phyloP scores from a whole-genome alignment of 805 yeast species.

The Starmerella potacharoeniae region DNA sequence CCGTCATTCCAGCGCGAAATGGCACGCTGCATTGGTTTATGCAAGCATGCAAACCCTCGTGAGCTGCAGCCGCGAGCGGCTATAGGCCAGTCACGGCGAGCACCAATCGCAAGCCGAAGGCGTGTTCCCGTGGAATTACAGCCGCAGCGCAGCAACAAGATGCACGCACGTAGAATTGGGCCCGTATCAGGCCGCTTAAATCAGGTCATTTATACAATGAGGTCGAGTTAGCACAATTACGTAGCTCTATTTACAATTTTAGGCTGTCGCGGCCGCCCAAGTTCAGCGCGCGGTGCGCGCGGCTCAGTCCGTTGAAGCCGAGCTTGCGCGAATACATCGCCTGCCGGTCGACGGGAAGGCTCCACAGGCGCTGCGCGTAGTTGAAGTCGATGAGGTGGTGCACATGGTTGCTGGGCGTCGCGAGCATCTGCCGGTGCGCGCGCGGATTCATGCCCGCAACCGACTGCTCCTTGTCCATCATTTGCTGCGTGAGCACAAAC shows the following conservation, averaged over 20 bases:
- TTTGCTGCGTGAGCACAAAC: conserved; percentile 76
- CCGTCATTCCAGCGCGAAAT: too few species aligned
- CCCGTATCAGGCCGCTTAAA: too few species aligned
- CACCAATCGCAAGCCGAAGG: too few species aligned
- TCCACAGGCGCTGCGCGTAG: conserved; percentile 23
- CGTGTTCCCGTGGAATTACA: too few species aligned
- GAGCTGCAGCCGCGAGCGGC: too few species aligned
- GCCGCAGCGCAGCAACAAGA: too few species aligned
- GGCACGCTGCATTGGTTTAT: too few species aligned
- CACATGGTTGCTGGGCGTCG: conserved; percentile 9
- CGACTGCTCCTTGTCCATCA: conserved; percentile 64
- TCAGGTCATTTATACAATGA: too few species aligned
- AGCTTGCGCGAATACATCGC: conserved; percentile 23
- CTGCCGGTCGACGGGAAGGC: conserved; percentile 22
- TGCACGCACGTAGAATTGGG: too few species aligned
- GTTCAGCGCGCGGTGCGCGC: conserved; percentile 21
- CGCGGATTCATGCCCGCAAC: conserved; percentile 70
- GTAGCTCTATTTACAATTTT: conserved; percentile 1
- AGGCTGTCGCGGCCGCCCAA: conserved; percentile 13
- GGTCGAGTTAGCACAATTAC: not conserved
- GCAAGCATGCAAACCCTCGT: too few species aligned
- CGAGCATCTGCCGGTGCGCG: conserved; percentile 22
- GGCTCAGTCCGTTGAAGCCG: conserved; percentile 25
- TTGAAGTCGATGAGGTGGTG: conserved; percentile 25
- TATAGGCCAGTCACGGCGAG: too few species aligned